Evolutionary conservation across 345 rosid genomes (phyloP).

Genomic region (Eucalyptus urophylla): DNA sequence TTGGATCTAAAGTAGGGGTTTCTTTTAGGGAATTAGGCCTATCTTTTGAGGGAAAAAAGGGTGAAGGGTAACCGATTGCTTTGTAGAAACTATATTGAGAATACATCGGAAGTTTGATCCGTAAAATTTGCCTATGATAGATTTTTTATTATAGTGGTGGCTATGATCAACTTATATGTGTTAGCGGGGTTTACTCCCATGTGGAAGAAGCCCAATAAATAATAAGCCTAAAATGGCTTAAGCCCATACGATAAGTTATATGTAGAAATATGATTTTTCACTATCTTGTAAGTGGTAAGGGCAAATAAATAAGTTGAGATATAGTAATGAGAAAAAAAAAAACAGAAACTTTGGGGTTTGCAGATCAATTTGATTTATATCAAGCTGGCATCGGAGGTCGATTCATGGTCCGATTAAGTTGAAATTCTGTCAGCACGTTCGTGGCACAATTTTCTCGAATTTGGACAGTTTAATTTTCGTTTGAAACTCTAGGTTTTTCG

Average conservation of each 20-base stretch:
- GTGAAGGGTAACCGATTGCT: background rate
- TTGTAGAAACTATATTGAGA: background rate
- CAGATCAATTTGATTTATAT: fast-evolving
- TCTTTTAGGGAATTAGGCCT: no score
- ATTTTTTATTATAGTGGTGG: background rate
- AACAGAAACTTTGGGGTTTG: no score
- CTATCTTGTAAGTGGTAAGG: no score
- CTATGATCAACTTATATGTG: background rate
- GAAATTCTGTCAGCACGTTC: fast-evolving
- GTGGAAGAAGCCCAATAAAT: no score
- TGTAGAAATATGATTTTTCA: no score
- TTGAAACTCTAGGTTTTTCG: no score
- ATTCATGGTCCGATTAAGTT: fast-evolving
- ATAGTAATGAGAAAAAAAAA: no score
- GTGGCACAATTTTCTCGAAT: no score
- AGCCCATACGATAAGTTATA: no score
- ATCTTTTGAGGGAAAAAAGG: background rate
- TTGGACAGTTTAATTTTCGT: no score
- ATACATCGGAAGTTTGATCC: background rate
- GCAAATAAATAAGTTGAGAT: fast-evolving
- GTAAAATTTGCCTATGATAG: fast-evolving
- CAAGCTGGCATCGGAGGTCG: fast-evolving
- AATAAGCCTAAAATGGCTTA: no score
- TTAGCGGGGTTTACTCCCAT: fast-evolving
- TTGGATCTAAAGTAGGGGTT: no score